Evolutionary conservation across 305 asterid genomes (phyloP).

Genomic region (Fraxinus latifolia): DNA sequence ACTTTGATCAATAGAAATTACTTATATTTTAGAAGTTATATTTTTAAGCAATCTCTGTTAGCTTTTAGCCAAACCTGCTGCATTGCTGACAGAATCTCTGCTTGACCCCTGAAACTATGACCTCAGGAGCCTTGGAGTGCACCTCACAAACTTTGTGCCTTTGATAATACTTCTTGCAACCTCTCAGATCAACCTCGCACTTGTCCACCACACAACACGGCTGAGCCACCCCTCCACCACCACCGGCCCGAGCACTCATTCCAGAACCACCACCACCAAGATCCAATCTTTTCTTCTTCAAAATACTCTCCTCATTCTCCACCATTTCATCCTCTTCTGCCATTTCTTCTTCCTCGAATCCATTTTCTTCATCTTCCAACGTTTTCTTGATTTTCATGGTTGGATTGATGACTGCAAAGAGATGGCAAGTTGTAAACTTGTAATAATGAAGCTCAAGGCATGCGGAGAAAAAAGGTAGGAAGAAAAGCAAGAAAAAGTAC

Average conservation of each 20-base stretch:
- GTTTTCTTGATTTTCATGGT: conserved; percentile 25
- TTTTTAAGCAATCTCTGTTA: not conserved
- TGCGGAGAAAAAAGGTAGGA: conserved; percentile 19
- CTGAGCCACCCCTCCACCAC: conserved; percentile 20
- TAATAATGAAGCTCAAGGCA: conserved; percentile 27
- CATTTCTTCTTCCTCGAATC: not conserved
- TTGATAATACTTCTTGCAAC: conserved; percentile 46
- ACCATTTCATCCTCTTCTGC: conserved; percentile 11
- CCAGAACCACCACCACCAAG: conserved; percentile 27
- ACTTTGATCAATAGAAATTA: not conserved
- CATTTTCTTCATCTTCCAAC: conserved; percentile 26
- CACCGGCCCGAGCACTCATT: not conserved
- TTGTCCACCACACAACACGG: conserved; percentile 42
- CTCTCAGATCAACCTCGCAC: conserved; percentile 39
- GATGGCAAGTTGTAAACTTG: conserved; percentile 1
- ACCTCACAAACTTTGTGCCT: conserved; percentile 56
- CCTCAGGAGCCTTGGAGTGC: conserved; percentile 53
- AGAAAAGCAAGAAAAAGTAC: conserved; percentile 12
- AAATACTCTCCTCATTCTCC: conserved; percentile 12
- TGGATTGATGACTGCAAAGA: not conserved
- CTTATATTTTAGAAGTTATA: conserved; percentile 7
- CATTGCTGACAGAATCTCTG: conserved; percentile 69
- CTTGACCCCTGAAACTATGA: conserved; percentile 34
- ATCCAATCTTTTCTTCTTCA: conserved; percentile 37
- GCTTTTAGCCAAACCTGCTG: conserved; percentile 44